Percentiles rank a stretch among this genome's conserved stretches.
These are phyloP conservation scores for Bipolaris bicolor DNA, from an alignment of 2,329 filamentous ascomycete genomes.

Conservation along the genomic window DNA sequence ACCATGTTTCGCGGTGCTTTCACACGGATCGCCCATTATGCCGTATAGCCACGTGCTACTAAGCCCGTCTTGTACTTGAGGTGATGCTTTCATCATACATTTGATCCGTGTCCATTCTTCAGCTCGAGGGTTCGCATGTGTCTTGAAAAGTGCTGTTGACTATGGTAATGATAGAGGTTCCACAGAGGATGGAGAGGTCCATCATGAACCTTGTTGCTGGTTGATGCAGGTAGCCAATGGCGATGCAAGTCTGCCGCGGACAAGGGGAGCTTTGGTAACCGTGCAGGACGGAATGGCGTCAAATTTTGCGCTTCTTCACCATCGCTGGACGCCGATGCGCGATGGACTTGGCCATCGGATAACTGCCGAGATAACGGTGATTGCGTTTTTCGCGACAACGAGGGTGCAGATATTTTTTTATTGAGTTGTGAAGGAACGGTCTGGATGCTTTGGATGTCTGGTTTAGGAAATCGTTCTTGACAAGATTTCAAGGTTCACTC, in stretches of 20 bases:
- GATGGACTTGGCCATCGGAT: slow-evolving; percentile 8
- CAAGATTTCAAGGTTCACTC: too few relatives aligned
- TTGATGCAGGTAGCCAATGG: slow-evolving; percentile 24
- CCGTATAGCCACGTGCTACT: slow-evolving; percentile 12
- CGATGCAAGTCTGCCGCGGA: slow-evolving; percentile 31
- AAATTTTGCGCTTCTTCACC: slow-evolving; percentile 21
- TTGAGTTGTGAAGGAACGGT: neutral
- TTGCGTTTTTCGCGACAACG: neutral
- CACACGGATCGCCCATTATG: slow-evolving; percentile 16
- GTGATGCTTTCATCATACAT: neutral
- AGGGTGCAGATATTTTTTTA: slow-evolving; percentile 22
- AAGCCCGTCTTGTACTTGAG: neutral
- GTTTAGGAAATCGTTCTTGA: too few relatives aligned
- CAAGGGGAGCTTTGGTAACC: slow-evolving; percentile 22
- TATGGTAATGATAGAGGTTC: neutral
- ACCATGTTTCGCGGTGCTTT: slow-evolving; percentile 21
- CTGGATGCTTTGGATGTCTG: neutral
- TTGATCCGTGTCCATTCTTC: neutral
- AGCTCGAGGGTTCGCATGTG: neutral
- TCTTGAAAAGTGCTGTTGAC: neutral
- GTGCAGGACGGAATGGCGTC: slow-evolving; percentile 13
- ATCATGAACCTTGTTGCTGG: neutral
- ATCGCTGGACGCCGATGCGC: slow-evolving; percentile 32
- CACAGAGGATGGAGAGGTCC: slow-evolving; percentile 5
- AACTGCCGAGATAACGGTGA: slow-evolving; percentile 9